A percentile compares a stretch with the other conserved stretches of the same genome.
Evolutionary conservation across 441 rosid species (phyloP).

Genomic region (Populus trichocarpa): DNA sequence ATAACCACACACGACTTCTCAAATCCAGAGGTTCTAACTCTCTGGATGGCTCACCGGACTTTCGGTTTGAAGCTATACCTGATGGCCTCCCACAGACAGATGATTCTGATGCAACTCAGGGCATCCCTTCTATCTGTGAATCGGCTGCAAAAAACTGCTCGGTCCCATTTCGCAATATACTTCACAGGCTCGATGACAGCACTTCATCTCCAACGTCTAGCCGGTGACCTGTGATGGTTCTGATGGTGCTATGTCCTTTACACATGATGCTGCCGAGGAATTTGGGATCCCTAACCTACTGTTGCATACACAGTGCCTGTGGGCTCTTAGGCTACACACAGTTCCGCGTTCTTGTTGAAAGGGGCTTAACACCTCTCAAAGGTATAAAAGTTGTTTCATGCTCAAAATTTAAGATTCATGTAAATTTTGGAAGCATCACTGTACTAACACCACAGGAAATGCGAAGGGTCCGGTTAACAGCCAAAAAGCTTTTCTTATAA

Average conservation of each 20-base stretch:
- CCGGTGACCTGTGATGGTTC: not conserved
- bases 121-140: not conserved
- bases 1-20: slow-evolving; percentile 27
- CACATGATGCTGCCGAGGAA: not conserved
- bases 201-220: not conserved
- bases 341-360: not conserved
- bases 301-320: not conserved
- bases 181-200: not conserved
- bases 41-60: slow-evolving; percentile 14
- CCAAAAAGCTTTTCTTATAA: not conserved
- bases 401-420: not conserved
- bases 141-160: not conserved
- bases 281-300: not conserved
- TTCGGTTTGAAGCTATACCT: slow-evolving; percentile 29
- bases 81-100: slow-evolving; percentile 32
- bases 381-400: not conserved
- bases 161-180: not conserved
- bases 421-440: not conserved
- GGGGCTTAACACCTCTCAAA: not conserved
- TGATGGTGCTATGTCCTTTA: slow-evolving; percentile 3
- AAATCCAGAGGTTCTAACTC: slow-evolving; percentile 23
- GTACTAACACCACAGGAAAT: not conserved
- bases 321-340: not conserved
- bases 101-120: slow-evolving; percentile 25
- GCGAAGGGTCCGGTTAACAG: not conserved